phyloP scores from a whole-genome alignment of 148 eudicot species.

The Chenopodium formosanum region DNA sequence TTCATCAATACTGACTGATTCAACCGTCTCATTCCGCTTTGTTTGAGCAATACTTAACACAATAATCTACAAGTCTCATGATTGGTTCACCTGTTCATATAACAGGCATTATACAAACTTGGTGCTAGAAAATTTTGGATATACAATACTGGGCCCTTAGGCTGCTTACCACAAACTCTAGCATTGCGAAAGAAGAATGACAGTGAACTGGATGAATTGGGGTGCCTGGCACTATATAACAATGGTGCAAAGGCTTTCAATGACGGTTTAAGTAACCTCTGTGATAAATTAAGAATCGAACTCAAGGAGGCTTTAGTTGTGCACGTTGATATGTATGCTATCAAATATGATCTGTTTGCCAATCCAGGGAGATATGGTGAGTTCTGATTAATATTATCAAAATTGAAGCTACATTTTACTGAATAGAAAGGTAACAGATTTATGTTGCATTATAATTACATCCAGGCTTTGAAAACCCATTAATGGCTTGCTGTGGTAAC shows the following conservation, averaged over 20 bases:
- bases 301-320: constrained; percentile 34
- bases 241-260: constrained; percentile 40
- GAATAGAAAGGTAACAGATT: too few species aligned
- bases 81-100: not conserved
- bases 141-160: constrained; percentile 38
- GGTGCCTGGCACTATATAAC: constrained; percentile 40
- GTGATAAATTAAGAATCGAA: constrained; percentile 30
- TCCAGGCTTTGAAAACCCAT: constrained; percentile 43
- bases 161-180: constrained; percentile 42
- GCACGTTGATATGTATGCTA: constrained; percentile 42
- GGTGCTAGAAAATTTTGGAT: constrained; percentile 46
- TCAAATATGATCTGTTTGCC: constrained; percentile 47
- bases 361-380: constrained; percentile 39
- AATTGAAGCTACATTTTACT: not conserved
- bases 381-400: not conserved
- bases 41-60: not conserved
- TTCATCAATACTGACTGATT: not conserved
- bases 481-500: constrained; percentile 48
- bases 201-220: constrained; percentile 35
- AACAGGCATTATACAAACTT: constrained; percentile 26
- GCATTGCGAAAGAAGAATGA: constrained; percentile 26
- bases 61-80: not conserved
- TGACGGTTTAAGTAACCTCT: constrained; percentile 25
- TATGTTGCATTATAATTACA: constrained; percentile 11
- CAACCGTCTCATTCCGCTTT: not conserved